These are phyloP conservation scores for Kwoniella europaea DNA, from an alignment of 768 basidiomycete genomes.

Conservation along the genomic window DNA sequence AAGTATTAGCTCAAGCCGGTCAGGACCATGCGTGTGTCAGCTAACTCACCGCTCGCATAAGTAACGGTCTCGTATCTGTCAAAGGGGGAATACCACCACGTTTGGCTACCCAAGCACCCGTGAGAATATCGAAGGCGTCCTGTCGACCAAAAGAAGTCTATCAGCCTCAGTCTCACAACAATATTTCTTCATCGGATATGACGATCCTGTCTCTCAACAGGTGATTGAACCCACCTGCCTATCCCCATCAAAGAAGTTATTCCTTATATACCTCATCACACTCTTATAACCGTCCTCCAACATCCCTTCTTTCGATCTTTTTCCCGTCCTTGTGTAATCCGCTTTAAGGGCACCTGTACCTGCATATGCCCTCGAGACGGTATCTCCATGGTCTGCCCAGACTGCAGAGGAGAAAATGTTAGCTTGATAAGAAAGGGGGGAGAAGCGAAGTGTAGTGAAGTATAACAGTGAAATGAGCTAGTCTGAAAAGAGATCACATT, in stretches of 20 bases:
- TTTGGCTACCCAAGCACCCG: conserved; percentile 86
- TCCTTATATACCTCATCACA: conserved; percentile 82
- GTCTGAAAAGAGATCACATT: conserved; percentile 48
- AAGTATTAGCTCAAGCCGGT: no score
- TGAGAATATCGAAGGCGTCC: conserved; percentile 94
- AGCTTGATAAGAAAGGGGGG: no score
- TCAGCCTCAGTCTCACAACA: no score
- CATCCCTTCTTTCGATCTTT: conserved; percentile 76
- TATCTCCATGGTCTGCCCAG: conserved; percentile 97
- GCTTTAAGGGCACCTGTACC: conserved; percentile 96
- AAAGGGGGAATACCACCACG: conserved; percentile 74
- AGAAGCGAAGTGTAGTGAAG: no score
- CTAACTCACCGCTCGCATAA: conserved; percentile 76
- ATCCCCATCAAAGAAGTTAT: conserved; percentile 95
- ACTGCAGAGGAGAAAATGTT: conserved; percentile 62
- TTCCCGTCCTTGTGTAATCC: conserved; percentile 92
- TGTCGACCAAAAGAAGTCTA: conserved; percentile 50
- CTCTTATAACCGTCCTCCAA: conserved; percentile 88
- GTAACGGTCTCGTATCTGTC: conserved; percentile 76
- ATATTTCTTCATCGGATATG: no score
- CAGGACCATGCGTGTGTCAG: no score
- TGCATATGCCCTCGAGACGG: conserved; percentile 85
- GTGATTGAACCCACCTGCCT: conserved; percentile 66
- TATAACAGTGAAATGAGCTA: neutral
- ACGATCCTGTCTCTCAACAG: no score